A percentile compares a stretch with the other conserved stretches of the same genome.
Evolutionary conservation across 2,329 filamentous ascomycete species (phyloP).

Genomic region (Calonectria pauciramosa): DNA sequence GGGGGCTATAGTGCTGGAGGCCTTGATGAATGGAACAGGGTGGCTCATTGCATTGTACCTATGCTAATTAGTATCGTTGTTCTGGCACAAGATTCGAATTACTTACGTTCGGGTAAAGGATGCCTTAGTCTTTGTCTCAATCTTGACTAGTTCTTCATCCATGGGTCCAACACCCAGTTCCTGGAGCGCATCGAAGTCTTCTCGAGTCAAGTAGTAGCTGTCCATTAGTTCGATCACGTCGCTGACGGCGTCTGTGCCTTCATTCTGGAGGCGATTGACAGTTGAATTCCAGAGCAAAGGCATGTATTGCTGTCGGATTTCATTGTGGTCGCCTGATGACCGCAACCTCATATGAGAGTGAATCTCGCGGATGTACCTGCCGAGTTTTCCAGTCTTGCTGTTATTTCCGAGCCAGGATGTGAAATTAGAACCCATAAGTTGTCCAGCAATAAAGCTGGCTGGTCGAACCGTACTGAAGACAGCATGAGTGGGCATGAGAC

Average conservation of each 20-base stretch:
- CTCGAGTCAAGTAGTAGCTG: constrained; percentile 92
- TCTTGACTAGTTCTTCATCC: constrained; percentile 79
- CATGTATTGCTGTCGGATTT: constrained; percentile 94
- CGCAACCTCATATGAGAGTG: constrained; percentile 97
- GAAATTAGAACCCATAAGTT: constrained; percentile 81
- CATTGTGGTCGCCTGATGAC: constrained; percentile 90
- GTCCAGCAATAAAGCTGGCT: constrained; percentile 87
- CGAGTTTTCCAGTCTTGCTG: constrained; percentile 85
- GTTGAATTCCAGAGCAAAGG: constrained; percentile 88
- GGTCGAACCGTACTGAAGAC: constrained; percentile 95
- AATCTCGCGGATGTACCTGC: constrained; percentile 89
- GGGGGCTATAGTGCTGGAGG: constrained; percentile 79
- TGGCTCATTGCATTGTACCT: constrained; percentile 91
- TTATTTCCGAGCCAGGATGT: constrained; percentile 96
- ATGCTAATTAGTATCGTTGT: constrained; percentile 27
- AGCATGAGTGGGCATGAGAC: constrained; percentile 95
- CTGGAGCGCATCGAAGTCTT: constrained; percentile 93
- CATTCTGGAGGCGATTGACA: constrained; percentile 78
- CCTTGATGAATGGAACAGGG: constrained; percentile 96
- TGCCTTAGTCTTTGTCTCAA: constrained; percentile 88
- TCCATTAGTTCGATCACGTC: constrained; percentile 97
- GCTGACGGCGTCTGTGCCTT: constrained; percentile 86
- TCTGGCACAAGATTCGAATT: background rate
- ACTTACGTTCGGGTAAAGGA: constrained; percentile 90
- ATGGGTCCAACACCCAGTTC: constrained; percentile 92